phyloP scores from a whole-genome alignment of 1,139 yeast genomes.

The Candida anutae region DNA sequence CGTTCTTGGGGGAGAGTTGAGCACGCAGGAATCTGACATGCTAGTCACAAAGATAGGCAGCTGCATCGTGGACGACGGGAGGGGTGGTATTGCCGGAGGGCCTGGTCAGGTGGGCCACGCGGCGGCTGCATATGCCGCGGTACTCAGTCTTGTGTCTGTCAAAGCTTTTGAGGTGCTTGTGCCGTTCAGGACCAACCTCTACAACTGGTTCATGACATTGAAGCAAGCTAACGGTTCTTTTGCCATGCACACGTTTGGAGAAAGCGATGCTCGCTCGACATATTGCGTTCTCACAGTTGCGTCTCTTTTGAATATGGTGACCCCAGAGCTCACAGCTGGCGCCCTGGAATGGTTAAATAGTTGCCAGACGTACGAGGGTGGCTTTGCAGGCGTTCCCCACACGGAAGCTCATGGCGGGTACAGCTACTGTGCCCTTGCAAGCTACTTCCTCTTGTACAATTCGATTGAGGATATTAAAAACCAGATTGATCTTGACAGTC shows the following conservation, averaged over 20 bases:
- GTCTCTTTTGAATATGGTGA: constrained; percentile 52
- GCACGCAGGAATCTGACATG: constrained; percentile 1
- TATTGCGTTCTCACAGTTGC: constrained; percentile 84
- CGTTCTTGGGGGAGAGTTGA: constrained; percentile 3
- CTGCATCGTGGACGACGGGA: constrained; percentile 23
- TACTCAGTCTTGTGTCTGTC: constrained; percentile 52
- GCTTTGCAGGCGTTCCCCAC: constrained; percentile 74
- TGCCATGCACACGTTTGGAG: constrained; percentile 71
- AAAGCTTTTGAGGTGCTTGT: constrained; percentile 32
- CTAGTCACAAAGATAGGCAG: constrained; percentile 19
- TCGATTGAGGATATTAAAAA: constrained; percentile 11
- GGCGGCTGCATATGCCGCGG: constrained; percentile 79
- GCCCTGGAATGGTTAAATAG: constrained; percentile 52
- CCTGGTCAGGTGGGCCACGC: constrained; percentile 71
- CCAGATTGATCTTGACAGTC: constrained; percentile 28
- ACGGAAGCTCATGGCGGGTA: constrained; percentile 98
- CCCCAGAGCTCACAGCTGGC: constrained; percentile 51
- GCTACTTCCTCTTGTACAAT: constrained; percentile 44
- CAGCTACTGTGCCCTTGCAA: constrained; percentile 82
- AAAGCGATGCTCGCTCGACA: constrained; percentile 76
- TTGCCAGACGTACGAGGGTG: constrained; percentile 94
- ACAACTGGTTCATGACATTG: constrained; percentile 58
- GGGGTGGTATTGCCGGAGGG: constrained; percentile 86
- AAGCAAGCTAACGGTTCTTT: constrained; percentile 71
- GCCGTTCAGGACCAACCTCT: constrained; percentile 28